phyloP scores from a whole-genome alignment of 1,139 yeast species.

The Suhomyces choctaworum region DNA sequence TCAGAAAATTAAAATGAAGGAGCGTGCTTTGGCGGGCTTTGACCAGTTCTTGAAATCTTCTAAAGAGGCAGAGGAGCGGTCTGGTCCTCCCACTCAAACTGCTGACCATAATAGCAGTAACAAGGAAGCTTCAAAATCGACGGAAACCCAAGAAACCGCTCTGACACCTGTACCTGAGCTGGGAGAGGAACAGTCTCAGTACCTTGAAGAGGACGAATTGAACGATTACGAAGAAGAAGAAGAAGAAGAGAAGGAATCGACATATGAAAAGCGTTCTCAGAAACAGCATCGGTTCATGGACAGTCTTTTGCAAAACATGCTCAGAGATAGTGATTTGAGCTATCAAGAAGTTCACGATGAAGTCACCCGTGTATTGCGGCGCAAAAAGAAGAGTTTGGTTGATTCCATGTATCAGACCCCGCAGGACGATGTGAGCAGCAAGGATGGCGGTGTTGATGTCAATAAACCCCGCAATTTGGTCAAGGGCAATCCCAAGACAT shows the following conservation, averaged over 20 bases:
- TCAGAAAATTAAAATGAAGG: slow-evolving; percentile 25
- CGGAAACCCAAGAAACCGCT: neutral
- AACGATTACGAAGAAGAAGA: slow-evolving; percentile 3
- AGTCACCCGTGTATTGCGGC: slow-evolving; percentile 24
- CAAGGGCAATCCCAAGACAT: slow-evolving; percentile 54
- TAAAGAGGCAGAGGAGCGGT: neutral
- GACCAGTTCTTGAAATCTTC: slow-evolving; percentile 2
- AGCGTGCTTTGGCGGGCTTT: slow-evolving; percentile 19
- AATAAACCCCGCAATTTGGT: slow-evolving; percentile 59
- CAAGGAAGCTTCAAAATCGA: neutral
- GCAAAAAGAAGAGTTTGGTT: slow-evolving; percentile 23
- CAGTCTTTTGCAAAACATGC: slow-evolving; percentile 8
- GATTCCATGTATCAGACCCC: slow-evolving; percentile 28
- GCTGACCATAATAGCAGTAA: neutral
- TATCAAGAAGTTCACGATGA: slow-evolving; percentile 22
- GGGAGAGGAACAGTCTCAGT: neutral
- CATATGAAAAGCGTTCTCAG: slow-evolving; percentile 1
- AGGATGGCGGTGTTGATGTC: slow-evolving; percentile 15
- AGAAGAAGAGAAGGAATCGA: neutral
- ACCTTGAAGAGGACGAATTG: slow-evolving; percentile 1
- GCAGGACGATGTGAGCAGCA: slow-evolving; percentile 19
- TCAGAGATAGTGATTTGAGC: slow-evolving; percentile 26
- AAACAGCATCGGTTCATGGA: slow-evolving; percentile 10
- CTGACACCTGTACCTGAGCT: too few relatives aligned
- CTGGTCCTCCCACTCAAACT: neutral